phyloP scores from a whole-genome alignment of 768 basidiomycete species.

The Leccinum disarticulatum region DNA sequence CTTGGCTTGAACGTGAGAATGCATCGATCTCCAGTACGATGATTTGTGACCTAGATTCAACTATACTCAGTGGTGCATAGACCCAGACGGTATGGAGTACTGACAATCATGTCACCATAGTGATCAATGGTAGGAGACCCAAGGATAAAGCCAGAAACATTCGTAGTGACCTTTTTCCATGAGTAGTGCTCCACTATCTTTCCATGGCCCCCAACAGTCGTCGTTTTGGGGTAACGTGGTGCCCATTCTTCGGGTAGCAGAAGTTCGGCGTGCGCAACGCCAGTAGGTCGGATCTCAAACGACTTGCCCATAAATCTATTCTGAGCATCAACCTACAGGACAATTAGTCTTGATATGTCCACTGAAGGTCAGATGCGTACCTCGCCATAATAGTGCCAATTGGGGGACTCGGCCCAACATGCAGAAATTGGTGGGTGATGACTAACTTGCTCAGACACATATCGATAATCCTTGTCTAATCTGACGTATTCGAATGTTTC shows the following conservation, averaged over 20 bases:
- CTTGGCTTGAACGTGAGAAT: slow-evolving; percentile 93
- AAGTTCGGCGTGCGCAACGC: slow-evolving; percentile 87
- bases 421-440: slow-evolving; percentile 97
- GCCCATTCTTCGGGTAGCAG: slow-evolving; percentile 68
- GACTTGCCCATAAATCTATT: slow-evolving; percentile 96
- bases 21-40: slow-evolving; percentile 85
- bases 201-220: slow-evolving; percentile 39
- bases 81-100: slow-evolving; percentile 31
- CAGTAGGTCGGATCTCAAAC: slow-evolving; percentile 95
- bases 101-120: slow-evolving; percentile 91
- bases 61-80: slow-evolving; percentile 1
- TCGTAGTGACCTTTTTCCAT: slow-evolving; percentile 94
- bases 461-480: slow-evolving; percentile 85
- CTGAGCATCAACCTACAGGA: slow-evolving; percentile 82
- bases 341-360: background rate
- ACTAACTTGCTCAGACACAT: slow-evolving; percentile 94
- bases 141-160: slow-evolving; percentile 89
- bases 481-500: slow-evolving; percentile 96
- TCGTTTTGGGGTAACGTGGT: slow-evolving; percentile 59
- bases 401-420: slow-evolving; percentile 89
- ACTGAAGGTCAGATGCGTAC: slow-evolving; percentile 32
- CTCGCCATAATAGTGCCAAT: slow-evolving; percentile 91
- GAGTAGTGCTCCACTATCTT: slow-evolving; percentile 87
- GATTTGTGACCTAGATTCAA: slow-evolving; percentile 65
- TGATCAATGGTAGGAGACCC: slow-evolving; percentile 88